Percentiles rank a stretch among this genome's conserved stretches.
These are phyloP conservation scores for Elongisporangium senticosum DNA, from an alignment of 352 stramenopile species.

Conservation along the genomic window DNA sequence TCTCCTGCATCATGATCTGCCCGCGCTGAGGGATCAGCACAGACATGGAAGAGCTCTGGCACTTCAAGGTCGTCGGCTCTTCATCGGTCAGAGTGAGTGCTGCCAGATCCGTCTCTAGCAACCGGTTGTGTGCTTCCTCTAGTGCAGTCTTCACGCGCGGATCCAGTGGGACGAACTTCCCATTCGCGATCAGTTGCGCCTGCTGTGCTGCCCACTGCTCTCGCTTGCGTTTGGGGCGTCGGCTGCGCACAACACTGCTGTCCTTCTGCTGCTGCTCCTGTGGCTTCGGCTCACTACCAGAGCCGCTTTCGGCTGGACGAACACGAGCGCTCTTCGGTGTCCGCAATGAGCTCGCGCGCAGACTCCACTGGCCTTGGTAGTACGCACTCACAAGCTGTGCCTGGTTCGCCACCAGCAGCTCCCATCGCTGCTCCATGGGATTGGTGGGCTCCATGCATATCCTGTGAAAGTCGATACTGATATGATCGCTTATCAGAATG, in stretches of 20 bases:
- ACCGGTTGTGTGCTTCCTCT: slow-evolving; percentile 10
- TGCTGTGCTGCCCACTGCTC: slow-evolving; percentile 22
- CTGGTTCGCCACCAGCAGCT: slow-evolving; percentile 36
- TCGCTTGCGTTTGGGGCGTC: slow-evolving; percentile 34
- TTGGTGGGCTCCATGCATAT: not conserved
- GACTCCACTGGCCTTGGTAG: slow-evolving; percentile 25
- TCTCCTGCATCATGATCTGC: slow-evolving; percentile 11
- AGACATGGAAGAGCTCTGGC: not conserved
- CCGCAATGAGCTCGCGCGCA: slow-evolving; percentile 28
- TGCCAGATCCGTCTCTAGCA: slow-evolving; percentile 13
- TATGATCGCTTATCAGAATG: not conserved
- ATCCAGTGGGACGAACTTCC: slow-evolving; percentile 50
- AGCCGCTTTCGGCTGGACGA: slow-evolving; percentile 3
- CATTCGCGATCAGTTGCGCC: slow-evolving; percentile 25
- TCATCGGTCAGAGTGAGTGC: slow-evolving; percentile 6
- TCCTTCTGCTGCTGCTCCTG: slow-evolving; percentile 8
- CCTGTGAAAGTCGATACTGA: not conserved
- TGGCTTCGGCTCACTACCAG: slow-evolving; percentile 2
- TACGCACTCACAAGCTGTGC: slow-evolving; percentile 43
- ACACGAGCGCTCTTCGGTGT: slow-evolving; percentile 17
- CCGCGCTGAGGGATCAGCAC: slow-evolving; percentile 10
- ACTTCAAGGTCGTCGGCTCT: not conserved
- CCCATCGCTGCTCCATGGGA: slow-evolving; percentile 2
- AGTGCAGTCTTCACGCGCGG: slow-evolving; percentile 12
- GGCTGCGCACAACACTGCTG: not conserved